Conservation (phyloP, 176 grass and related monocot genomes). For the Cenchrus americanus region DNA sequence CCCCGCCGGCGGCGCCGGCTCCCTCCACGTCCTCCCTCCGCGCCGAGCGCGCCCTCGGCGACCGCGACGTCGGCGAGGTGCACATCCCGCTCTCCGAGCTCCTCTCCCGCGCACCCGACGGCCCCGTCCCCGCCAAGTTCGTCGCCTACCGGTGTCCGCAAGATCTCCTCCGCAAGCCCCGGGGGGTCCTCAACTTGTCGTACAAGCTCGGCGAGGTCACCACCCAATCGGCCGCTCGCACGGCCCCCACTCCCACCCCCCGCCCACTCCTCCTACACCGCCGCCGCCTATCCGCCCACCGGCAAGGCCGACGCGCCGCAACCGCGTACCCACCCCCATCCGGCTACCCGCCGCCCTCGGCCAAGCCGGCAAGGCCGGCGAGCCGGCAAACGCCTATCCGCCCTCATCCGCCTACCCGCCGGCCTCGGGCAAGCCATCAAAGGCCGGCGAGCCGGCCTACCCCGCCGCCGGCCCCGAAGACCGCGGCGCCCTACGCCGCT, state of each 20-base stretch:
- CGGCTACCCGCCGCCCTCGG: constrained; percentile 44
- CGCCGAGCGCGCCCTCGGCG: constrained; percentile 67
- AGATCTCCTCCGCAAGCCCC: constrained; percentile 58
- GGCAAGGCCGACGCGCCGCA: constrained; percentile 21
- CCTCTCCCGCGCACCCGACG: constrained; percentile 47
- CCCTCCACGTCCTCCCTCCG: constrained; percentile 65
- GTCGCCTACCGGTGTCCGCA: constrained; percentile 74
- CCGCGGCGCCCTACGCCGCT: constrained; percentile 45
- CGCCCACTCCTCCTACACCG: background rate
- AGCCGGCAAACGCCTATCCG: constrained; percentile 49
- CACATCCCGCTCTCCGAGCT: constrained; percentile 76
- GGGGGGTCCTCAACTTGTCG: constrained; percentile 82
- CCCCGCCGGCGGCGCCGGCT: constrained; percentile 15
- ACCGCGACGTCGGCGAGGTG: constrained; percentile 84
- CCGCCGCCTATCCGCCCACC: constrained; percentile 36
- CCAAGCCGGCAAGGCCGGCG: constrained; percentile 35
- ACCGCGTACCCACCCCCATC: constrained; percentile 23
- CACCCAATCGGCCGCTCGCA: background rate
- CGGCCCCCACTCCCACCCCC: background rate
- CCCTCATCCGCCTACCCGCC: constrained; percentile 50
- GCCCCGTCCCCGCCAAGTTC: constrained; percentile 52
- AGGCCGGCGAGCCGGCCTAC: constrained; percentile 54
- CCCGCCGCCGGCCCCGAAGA: constrained; percentile 48
- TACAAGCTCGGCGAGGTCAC: constrained; percentile 69
- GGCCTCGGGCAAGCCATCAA: constrained; percentile 31